Evolutionary conservation across 2,329 filamentous ascomycete species (phyloP).

Genomic region (Paraphoma chrysanthemicola): DNA sequence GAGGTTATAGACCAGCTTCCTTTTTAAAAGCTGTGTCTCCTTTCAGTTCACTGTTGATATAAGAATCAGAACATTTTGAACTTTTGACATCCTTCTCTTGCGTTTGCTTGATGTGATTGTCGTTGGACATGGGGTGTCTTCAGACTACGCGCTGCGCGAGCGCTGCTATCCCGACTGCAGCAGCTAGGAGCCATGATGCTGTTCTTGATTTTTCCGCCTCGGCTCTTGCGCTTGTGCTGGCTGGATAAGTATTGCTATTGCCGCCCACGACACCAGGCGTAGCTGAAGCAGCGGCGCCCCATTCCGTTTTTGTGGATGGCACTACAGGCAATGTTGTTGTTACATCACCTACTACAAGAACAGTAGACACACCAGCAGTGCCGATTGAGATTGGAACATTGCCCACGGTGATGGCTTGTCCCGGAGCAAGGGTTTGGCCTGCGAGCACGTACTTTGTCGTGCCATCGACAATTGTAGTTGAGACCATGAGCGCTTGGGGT

Average conservation of each 20-base stretch:
- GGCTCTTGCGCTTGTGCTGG: neutral
- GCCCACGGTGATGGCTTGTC: constrained; percentile 20
- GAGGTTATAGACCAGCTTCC: neutral
- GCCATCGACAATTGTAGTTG: constrained; percentile 16
- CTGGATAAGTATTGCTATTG: neutral
- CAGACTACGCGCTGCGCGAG: neutral
- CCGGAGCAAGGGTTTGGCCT: constrained; percentile 25
- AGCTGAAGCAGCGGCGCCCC: neutral
- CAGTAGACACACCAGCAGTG: constrained; percentile 6
- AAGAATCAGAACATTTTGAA: neutral
- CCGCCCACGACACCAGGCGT: neutral
- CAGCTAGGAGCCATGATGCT: neutral
- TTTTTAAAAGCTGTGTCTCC: neutral
- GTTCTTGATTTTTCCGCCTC: neutral
- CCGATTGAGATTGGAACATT: constrained; percentile 20
- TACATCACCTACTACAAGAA: constrained; percentile 20
- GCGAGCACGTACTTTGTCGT: constrained; percentile 20
- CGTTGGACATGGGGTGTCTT: neutral
- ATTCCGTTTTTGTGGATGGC: neutral
- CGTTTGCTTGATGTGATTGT: neutral
- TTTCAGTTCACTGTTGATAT: neutral
- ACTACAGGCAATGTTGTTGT: constrained; percentile 19
- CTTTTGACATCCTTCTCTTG: neutral
- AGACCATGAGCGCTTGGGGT: constrained; percentile 3
- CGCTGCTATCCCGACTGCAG: neutral